Evolutionary conservation across 257 asterid genomes (phyloP), one percentile per base, ranked within the genome.

Genomic region (Capsicum rhomboideum): DNA sequence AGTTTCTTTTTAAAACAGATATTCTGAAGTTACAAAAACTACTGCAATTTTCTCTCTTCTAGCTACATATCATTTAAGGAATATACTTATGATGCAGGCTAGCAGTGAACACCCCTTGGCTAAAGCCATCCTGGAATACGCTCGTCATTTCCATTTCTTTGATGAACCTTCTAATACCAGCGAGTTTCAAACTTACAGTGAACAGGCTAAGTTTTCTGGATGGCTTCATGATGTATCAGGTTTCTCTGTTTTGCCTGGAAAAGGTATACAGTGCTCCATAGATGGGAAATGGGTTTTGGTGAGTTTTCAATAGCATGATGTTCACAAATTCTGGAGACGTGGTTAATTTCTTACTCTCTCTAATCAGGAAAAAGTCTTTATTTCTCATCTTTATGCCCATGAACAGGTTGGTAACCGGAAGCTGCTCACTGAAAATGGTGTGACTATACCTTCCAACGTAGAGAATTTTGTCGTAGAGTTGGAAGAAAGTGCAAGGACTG

Each of bases 61-160:
- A 50, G 82, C 82, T 77, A 77, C 46, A 26, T 77, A 0, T 34
- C 50, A 31, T 21, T 34, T 78, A 54, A 66, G 59, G 21, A 40
- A 40, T 82, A 58, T 84, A 78, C 75, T 31, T 67, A 85, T 90
- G 88, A 56, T 79, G 74, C 92, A 97, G 99, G 98, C 94, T 85
- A 87, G 97, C 89, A 97, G 99, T 31, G 99, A 97, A 86, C 99
- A 97, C 85, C 99, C 99, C 50, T 87, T 97, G 95, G 99, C 91
- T 37, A 94, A 90, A 85, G 98, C 99, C 67, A 91, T 97, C 83
- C 79, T 97, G 86, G 99, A 94, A 79, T 95, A 95, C 84, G 93
- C 97, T 31, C 95, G 97, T 59, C 99, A 97, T 90, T 97, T 97
- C 90, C 99, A 95, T 91, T 95, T 93, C 90, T 93, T 97, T 34